These are phyloP conservation scores for Backusella sp. DNA, from an alignment of 192 early-diverging fungal species.

Conservation along the genomic window DNA sequence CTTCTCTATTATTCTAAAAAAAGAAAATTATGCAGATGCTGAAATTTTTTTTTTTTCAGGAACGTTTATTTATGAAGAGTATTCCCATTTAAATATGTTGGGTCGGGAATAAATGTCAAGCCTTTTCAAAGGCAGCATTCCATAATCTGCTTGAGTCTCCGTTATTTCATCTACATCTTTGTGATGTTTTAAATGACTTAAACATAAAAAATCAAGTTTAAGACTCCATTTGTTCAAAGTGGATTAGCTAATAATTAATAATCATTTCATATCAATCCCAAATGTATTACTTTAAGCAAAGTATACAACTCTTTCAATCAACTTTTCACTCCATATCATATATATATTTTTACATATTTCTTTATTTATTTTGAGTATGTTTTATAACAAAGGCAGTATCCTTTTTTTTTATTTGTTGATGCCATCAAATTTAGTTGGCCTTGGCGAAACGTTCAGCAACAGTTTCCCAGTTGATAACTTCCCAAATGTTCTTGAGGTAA, in stretches of 20 bases:
- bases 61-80: not conserved
- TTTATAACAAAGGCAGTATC: not conserved
- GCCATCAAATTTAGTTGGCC: constrained; percentile 42
- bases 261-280: not conserved
- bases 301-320: not conserved
- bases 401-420: not conserved
- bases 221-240: not conserved
- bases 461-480: constrained; percentile 97
- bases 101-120: not conserved
- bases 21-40: not conserved
- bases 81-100: not conserved
- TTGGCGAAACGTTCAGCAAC: constrained; percentile 83
- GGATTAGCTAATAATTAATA: not conserved
- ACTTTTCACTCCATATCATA: not conserved
- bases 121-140: not conserved
- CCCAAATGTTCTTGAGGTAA: constrained; percentile 94
- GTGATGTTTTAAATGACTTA: not conserved
- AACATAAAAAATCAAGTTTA: not conserved
- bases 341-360: not conserved
- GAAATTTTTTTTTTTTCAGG: not conserved
- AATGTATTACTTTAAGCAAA: not conserved
- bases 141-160: not conserved
- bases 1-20: not conserved
- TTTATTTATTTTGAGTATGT: not conserved
- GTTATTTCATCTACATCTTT: not conserved